These are phyloP conservation scores for Solanum pennellii DNA, from an alignment of 257 asterid genomes.

Conservation along the genomic window DNA sequence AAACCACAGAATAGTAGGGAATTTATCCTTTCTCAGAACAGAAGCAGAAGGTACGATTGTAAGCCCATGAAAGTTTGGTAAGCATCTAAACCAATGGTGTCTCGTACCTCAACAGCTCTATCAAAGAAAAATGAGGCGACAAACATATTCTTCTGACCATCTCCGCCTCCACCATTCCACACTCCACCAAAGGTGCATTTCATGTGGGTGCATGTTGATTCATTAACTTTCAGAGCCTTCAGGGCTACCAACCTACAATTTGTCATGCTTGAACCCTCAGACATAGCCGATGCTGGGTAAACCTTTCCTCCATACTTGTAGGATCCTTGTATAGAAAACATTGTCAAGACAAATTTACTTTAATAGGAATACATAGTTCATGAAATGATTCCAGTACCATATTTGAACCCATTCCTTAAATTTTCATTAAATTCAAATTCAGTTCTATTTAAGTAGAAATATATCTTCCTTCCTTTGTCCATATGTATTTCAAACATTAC, in stretches of 20 bases:
- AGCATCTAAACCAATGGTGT: background rate
- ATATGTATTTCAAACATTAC: background rate
- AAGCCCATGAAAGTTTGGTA: background rate
- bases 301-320: constrained; percentile 67
- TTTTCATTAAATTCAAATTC: background rate
- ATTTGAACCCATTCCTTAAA: background rate
- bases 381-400: background rate
- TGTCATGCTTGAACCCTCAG: constrained; percentile 64
- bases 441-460: background rate
- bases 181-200: constrained; percentile 96
- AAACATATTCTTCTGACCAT: constrained; percentile 86
- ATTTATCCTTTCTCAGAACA: background rate
- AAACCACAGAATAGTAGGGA: background rate
- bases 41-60: background rate
- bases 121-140: constrained; percentile 95
- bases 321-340: constrained; percentile 32
- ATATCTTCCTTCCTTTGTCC: background rate
- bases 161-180: constrained; percentile 99
- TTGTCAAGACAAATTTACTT: background rate
- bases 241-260: constrained; percentile 61
- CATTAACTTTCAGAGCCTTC: constrained; percentile 77
- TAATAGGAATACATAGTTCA: background rate
- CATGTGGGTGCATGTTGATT: constrained; percentile 82
- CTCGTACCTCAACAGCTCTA: constrained; percentile 87
- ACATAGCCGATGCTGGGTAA: constrained; percentile 47